A percentile compares a stretch with the other conserved stretches of the same genome.
These are phyloP conservation scores for Ophiorrhiza pumila DNA, from an alignment of 257 asterid species.

Conservation along the genomic window DNA sequence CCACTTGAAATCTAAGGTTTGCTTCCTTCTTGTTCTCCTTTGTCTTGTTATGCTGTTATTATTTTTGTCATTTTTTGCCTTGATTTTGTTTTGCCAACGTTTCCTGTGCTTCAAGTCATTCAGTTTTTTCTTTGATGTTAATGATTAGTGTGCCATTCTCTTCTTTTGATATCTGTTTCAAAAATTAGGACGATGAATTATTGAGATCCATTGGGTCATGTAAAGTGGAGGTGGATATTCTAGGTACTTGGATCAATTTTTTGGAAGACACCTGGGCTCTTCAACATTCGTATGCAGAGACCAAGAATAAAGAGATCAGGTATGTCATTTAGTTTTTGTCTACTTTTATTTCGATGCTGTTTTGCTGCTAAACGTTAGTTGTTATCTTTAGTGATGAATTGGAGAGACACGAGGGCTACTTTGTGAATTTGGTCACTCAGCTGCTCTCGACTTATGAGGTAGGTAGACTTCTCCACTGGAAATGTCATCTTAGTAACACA, in stretches of 20 bases:
- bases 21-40: constrained; percentile 16
- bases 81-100: neutral
- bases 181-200: constrained; percentile 78
- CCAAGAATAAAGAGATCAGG: constrained; percentile 63
- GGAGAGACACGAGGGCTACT: constrained; percentile 78
- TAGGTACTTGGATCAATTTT: constrained; percentile 81
- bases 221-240: constrained; percentile 64
- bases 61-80: constrained; percentile 2
- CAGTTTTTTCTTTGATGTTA: constrained; percentile 9
- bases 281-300: constrained; percentile 68
- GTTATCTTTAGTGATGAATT: constrained; percentile 64
- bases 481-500: neutral
- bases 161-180: constrained; percentile 8
- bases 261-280: constrained; percentile 95
- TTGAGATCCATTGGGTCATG: constrained; percentile 63
- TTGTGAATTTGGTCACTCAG: constrained; percentile 59
- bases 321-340: constrained; percentile 26
- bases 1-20: constrained; percentile 80
- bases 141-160: constrained; percentile 4
- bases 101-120: constrained; percentile 10
- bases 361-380: constrained; percentile 22
- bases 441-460: constrained; percentile 90
- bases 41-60: neutral
- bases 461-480: constrained; percentile 12
- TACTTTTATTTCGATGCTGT: neutral